phyloP scores from a whole-genome alignment of 2,329 filamentous ascomycete species.

The Aspergillus pseudotamarii region DNA sequence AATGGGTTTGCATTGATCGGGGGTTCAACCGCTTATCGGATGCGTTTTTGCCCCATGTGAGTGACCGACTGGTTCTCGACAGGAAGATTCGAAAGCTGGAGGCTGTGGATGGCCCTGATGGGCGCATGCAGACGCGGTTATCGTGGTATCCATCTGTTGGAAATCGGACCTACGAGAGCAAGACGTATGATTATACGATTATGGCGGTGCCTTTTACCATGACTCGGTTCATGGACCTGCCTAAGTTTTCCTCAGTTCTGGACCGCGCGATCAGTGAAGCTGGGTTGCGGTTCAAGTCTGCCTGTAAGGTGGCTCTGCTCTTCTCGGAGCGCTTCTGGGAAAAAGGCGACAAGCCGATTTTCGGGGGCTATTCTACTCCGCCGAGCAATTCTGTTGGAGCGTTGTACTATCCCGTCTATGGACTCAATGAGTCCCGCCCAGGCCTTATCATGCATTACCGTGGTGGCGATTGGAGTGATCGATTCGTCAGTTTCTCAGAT shows the following conservation, averaged over 20 bases:
- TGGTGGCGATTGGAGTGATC: constrained; percentile 34
- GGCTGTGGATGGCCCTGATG: constrained; percentile 12
- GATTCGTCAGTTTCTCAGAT: constrained; percentile 32
- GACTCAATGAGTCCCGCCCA: constrained; percentile 34
- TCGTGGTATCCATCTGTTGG: constrained; percentile 27
- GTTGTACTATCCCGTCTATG: constrained; percentile 37
- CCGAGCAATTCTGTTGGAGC: constrained; percentile 29
- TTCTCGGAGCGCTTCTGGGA: constrained; percentile 40
- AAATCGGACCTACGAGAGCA: constrained; percentile 28
- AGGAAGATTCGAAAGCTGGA: constrained; percentile 29
- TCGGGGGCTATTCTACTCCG: constrained; percentile 33
- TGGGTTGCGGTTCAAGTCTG: constrained; percentile 34
- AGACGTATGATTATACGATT: constrained; percentile 44
- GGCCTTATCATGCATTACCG: constrained; percentile 37
- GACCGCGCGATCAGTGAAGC: constrained; percentile 26
- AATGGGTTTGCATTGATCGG: constrained; percentile 35
- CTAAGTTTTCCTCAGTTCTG: constrained; percentile 35
- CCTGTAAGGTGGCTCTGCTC: constrained; percentile 38
- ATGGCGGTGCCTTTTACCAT: constrained; percentile 43
- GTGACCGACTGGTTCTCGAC: constrained; percentile 25
- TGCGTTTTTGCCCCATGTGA: constrained; percentile 39
- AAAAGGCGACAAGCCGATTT: constrained; percentile 31
- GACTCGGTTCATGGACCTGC: constrained; percentile 42
- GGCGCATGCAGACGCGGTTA: constrained; percentile 19
- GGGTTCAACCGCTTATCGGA: constrained; percentile 40